phyloP scores from a whole-genome alignment of 208 protist genomes.

The Borovskyia barvae region DNA sequence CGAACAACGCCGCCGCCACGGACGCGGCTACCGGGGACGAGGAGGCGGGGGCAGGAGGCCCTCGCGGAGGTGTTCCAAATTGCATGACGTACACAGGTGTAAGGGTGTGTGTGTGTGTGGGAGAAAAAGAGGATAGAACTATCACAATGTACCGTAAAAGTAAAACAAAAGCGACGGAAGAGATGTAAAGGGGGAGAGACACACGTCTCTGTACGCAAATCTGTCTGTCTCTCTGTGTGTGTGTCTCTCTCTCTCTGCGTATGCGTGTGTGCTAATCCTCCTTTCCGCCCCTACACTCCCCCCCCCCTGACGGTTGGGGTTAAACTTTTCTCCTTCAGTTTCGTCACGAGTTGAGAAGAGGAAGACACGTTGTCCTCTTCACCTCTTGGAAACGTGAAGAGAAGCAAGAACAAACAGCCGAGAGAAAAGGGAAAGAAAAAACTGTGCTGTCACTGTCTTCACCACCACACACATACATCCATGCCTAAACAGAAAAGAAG shows the following conservation, averaged over 20 bases:
- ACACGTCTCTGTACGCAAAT: background rate
- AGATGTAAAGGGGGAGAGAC: constrained; percentile 11
- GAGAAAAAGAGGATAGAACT: too few species aligned
- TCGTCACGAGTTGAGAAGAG: constrained; percentile 5
- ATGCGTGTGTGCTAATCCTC: constrained; percentile 12
- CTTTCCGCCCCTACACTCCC: too few species aligned
- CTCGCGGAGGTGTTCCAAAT: constrained; percentile 9
- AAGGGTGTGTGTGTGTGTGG: background rate
- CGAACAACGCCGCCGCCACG: background rate
- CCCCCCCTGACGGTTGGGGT: too few species aligned
- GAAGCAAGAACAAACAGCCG: constrained; percentile 2
- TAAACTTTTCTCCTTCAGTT: background rate
- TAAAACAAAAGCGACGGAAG: background rate
- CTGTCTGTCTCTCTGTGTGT: background rate
- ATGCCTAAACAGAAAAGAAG: constrained; percentile 6
- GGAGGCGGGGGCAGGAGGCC: background rate
- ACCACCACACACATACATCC: constrained; percentile 1
- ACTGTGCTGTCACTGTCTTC: too few species aligned
- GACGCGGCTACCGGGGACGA: background rate
- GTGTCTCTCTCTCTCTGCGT: background rate
- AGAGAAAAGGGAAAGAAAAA: constrained; percentile 1
- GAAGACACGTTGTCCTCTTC: constrained; percentile 5
- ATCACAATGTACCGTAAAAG: constrained; percentile 8
- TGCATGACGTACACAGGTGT: too few species aligned
- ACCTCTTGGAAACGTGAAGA: constrained; percentile 6